Conservation (phyloP, 1,284 basidiomycete species). For the Ceratobasidium sp. region DNA sequence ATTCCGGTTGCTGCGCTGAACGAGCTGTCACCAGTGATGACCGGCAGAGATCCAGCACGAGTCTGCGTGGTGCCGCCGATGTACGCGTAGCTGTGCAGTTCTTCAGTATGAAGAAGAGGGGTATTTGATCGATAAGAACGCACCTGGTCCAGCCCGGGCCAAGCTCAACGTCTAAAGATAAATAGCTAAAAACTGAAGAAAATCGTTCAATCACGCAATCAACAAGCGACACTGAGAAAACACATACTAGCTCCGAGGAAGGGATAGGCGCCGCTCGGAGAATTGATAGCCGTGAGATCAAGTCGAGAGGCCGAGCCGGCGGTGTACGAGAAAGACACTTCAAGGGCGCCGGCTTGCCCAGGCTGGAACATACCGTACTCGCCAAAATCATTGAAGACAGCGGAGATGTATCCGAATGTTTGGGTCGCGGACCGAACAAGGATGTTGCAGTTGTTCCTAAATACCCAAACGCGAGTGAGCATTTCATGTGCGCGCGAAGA, state of each 20-base stretch:
- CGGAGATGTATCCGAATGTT: neutral
- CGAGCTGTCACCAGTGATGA: neutral
- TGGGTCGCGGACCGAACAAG: neutral
- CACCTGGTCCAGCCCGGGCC: slow-evolving; percentile 14
- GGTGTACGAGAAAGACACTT: slow-evolving; percentile 18
- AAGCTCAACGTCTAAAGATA: neutral
- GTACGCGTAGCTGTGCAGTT: slow-evolving; percentile 5
- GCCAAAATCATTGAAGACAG: neutral
- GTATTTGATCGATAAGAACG: neutral
- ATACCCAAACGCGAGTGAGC: neutral
- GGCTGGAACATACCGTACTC: slow-evolving; percentile 3
- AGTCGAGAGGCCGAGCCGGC: neutral
- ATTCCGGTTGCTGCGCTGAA: neutral
- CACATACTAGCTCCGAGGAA: slow-evolving; percentile 10
- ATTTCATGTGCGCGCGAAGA: neutral
- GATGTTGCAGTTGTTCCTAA: slow-evolving; percentile 7
- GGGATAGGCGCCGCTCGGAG: neutral
- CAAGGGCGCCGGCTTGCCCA: neutral
- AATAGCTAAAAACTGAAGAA: slow-evolving; percentile 1
- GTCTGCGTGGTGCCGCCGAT: neutral
- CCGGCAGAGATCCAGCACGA: neutral
- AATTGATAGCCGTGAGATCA: slow-evolving; percentile 1
- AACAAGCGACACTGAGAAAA: too few relatives aligned
- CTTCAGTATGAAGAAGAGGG: neutral
- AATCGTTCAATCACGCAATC: neutral